These are phyloP conservation scores for Chalaropsis ovoidea DNA, from an alignment of 2,329 filamentous ascomycete species.

Conservation along the genomic window DNA sequence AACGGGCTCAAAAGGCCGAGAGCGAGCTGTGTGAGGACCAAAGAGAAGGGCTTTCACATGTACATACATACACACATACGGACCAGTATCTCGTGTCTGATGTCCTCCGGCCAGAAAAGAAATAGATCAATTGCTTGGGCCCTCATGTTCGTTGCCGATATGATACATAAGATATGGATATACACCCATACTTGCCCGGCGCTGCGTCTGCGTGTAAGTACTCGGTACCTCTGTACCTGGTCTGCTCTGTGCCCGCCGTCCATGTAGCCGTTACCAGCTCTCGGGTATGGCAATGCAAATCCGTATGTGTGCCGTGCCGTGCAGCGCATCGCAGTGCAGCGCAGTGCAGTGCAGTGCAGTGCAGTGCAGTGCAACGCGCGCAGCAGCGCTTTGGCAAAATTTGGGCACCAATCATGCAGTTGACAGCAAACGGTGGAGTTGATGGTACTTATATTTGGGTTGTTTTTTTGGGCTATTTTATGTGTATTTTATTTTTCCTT, in stretches of 20 bases:
- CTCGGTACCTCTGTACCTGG: not conserved
- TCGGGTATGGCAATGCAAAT: constrained; percentile 1
- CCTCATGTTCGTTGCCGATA: not conserved
- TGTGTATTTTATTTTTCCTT: not conserved
- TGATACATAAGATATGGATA: not conserved
- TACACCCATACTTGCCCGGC: not conserved
- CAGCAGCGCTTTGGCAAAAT: not conserved
- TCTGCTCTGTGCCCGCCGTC: not conserved
- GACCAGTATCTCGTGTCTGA: not conserved
- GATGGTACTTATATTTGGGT: not conserved
- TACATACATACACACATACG: not conserved
- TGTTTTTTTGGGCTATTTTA: not conserved
- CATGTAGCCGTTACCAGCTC: not conserved
- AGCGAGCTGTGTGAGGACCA: no score
- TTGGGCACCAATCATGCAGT: constrained; percentile 14
- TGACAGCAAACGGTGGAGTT: constrained; percentile 1
- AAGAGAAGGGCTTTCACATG: not conserved
- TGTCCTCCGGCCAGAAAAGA: not conserved
- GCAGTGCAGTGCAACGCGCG: not conserved
- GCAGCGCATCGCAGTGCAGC: no score
- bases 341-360: not conserved
- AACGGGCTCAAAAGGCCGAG: no score
- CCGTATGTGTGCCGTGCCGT: not conserved
- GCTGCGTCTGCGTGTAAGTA: not conserved
- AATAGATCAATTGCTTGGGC: constrained; percentile 2